These are phyloP conservation scores for Zea mays DNA, from an alignment of 176 grass and related monocot species.

Conservation along the genomic window DNA sequence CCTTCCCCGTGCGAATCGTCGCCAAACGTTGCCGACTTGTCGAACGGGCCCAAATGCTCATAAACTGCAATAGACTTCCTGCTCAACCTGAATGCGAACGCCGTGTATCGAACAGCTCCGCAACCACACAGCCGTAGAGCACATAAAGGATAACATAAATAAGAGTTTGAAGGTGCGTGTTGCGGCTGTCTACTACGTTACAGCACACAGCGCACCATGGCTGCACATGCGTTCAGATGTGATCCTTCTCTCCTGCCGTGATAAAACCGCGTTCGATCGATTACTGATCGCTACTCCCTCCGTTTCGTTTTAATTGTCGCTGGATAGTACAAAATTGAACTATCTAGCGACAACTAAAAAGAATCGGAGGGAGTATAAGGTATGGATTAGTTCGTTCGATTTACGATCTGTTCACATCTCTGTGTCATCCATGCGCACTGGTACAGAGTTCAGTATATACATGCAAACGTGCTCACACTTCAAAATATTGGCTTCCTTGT, in stretches of 20 bases:
- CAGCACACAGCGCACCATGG: not conserved
- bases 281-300: too few species aligned
- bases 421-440: conserved; percentile 9
- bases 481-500: not conserved
- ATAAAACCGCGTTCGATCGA: too few species aligned
- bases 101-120: not conserved
- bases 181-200: conserved; percentile 9
- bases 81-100: not conserved
- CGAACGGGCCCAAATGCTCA: not conserved
- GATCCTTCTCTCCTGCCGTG: too few species aligned
- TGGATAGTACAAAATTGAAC: too few species aligned
- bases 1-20: not conserved
- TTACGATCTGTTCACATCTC: not conserved
- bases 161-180: not conserved
- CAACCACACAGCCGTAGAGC: not conserved
- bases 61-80: not conserved
- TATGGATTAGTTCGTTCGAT: not conserved
- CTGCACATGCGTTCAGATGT: not conserved
- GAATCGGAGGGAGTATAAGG: too few species aligned
- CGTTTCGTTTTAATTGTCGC: too few species aligned
- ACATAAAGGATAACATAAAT: conserved; percentile 19
- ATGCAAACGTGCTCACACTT: not conserved
- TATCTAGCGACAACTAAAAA: too few species aligned
- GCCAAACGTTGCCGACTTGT: conserved; percentile 2
- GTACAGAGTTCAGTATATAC: not conserved